Evolutionary conservation across 306 rosid species (phyloP), one percentile per base, ranked within the genome.

Genomic region (Cajanus cajan): DNA sequence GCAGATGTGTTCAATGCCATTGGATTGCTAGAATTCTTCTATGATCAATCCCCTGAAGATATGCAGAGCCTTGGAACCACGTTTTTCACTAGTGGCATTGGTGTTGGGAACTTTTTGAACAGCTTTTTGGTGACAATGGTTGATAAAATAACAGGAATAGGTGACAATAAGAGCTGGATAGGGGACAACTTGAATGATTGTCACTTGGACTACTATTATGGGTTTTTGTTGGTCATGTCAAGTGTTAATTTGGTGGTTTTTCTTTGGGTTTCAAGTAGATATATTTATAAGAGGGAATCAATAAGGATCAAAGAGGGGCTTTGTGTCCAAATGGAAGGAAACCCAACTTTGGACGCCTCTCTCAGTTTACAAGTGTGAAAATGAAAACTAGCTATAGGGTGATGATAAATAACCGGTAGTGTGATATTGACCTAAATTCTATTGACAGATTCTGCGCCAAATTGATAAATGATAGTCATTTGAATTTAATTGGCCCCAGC

Each of bases 31-130:
- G 98, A 95, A 48, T 95, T 95, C 71, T 95, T 95, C 86, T 92
- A 95, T 37, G 98, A 95, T 40, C 98, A 95, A 63, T 94, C 97
- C 25, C 98, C 97, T 0, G 97, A 90, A 71, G 85, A 80, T n/a
- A 92, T 92, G 97, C 92, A 92, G 76, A 92, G 97, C 31, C 90
- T 92, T 45, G 97, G 98, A 51, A 92, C 96, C 54, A 92, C 97
- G 0, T 92, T 85, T 51, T 57, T 89, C 82, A 89, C 84, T 50
- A 94, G 96, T 51, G 91, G 92, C 7, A 76, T 91, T 4, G 98
- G 96, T 68, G 74, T 95, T 71, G 98, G 98, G 39, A 89, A 87
- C 73, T 95, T 90, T 73, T 76, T 95, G 7, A 95, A 92, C 67
- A 92, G 96, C 47, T 86, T 95, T 73, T 86, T 92, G 71, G 92